Base-by-base conservation (phyloP, 1,284 basidiomycete species). In the Farysia itapuensis region DNA sequence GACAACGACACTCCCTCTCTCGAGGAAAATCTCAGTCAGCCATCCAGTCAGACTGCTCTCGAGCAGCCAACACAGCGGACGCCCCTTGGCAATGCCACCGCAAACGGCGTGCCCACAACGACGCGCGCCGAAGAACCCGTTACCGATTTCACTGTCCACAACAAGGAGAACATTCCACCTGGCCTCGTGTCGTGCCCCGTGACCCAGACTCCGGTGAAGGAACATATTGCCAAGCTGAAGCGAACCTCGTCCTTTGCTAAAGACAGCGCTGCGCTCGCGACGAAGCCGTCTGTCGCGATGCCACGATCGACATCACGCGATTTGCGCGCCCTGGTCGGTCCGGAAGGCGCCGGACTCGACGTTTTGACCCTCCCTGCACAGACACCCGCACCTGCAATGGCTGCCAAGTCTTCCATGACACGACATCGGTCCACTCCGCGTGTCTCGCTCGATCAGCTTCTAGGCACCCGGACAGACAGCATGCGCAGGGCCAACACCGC, bases 111-210 rank as follows among this genome's bases (percentile, higher is more conserved):
- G 4, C 29, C 16, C 1, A 19, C 43, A 5, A 50, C 43, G 47
- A 46, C 47, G 47, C 43, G 29, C 21, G 18, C 47, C 19, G 50
- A 50, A 21, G 33, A 37, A 19, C 35, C 35, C 35, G 36, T 52
- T 33, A 46, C 34, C n/a, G 54, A 64, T 14, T 24, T 51, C 23
- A 43, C 46, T 36, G 39, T 35, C 40, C 39, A 53, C 40, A 64
- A 64, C 47, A 64, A 64, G 47, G 60, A 64, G 23, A 64, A 64
- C 43, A 46, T 64, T 20, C 60, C 60, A 6, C 60, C 60, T 16
- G 58, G 60, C 54, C n/a, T 54, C 8, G 32, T 33, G 16, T 35
- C 23, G 24, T 41, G 35, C 21, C 41, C 22, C 20, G 20, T 35
- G 8, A 9, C 21, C 32, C 21, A 31, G 0, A 33, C 8, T 3